Conservation (phyloP, 1,284 basidiomycete species). For the Ganoderma meredithae region DNA sequence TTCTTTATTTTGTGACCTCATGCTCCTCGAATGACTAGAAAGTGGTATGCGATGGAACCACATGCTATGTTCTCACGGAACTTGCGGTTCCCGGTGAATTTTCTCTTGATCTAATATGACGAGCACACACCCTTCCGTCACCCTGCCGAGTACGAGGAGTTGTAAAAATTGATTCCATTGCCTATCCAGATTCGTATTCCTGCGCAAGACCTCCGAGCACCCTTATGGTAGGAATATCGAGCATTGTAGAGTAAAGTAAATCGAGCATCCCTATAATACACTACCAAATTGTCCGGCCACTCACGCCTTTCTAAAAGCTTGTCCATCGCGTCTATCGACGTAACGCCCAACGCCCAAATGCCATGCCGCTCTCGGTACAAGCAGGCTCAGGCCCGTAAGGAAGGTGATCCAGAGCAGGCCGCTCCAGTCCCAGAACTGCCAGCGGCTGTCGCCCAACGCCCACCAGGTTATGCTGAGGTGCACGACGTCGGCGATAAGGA, state of each 20-base stretch:
- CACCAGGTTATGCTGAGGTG: slow-evolving; percentile 74
- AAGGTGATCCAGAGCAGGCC: slow-evolving; percentile 74
- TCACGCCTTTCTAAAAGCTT: slow-evolving; percentile 35
- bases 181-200: slow-evolving; percentile 9
- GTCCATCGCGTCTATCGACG: slow-evolving; percentile 66
- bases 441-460: slow-evolving; percentile 72
- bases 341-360: slow-evolving; percentile 77
- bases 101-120: slow-evolving; percentile 92
- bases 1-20: not conserved
- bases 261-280: slow-evolving; percentile 11
- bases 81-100: slow-evolving; percentile 60
- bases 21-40: slow-evolving; percentile 64
- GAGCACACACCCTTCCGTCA: slow-evolving; percentile 18
- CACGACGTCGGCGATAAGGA: slow-evolving; percentile 70
- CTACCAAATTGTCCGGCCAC: slow-evolving; percentile 9
- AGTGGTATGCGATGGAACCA: slow-evolving; percentile 76
- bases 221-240: slow-evolving; percentile 27
- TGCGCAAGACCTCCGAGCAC: slow-evolving; percentile 12
- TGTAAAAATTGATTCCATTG: slow-evolving; percentile 15
- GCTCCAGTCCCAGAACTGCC: slow-evolving; percentile 67
- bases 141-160: too few species aligned
- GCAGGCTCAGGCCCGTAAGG: slow-evolving; percentile 65
- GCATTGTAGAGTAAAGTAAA: slow-evolving; percentile 29
- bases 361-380: slow-evolving; percentile 76
- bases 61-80: slow-evolving; percentile 35